Base-by-base conservation (phyloP, 306 rosid genomes). In the Quercus mongolica region DNA sequence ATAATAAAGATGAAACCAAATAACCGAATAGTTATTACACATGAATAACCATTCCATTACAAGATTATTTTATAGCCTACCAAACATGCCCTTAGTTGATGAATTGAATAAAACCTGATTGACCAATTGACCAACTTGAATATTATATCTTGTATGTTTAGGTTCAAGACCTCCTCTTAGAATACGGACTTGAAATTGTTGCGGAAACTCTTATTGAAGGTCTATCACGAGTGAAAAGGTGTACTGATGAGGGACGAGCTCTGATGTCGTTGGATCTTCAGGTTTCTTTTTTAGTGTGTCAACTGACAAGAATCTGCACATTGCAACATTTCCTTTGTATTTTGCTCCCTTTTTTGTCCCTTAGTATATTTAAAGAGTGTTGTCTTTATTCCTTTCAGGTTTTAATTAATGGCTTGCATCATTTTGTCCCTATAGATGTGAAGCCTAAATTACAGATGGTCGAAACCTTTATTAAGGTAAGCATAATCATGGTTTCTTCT, bases 231-330 rank as follows among this genome's bases (percentile, higher is more conserved):
- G 92, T 96, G 79, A 96, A 90, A 92, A 87, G 92, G 85, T 96
- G 99, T 85, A 90, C 91, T 57, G 99, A 96, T 78, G 98, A 96
- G 86, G 99, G 99, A 44, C 93, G 99, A 30, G 99, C 96, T 61
- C 90, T 93, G 54, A 96, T 96, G 99, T 93, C 97, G 55, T 86
- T 96, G 85, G 98, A 94, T 87, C 92, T 94, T 55, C 98, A 94
- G 98, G 98, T 94, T 79, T 65, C 73, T 86, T 78, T 69, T 72
- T 3, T 75, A 64, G 70, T 69, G 70, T 73, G 14, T 61, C 46
- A 41, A 41, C 46, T 41, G 56, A 25, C 74, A 12, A 74, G 69
- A 69, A 13, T 61, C 69, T 75, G 30, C 71, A 70, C 57, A 19
- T 67, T n/a, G 74, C 41, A 23, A n/a, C 51, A 55, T 30, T 64